Evolutionary conservation across 495 filamentous ascomycete species (phyloP).

Genomic region (Parathielavia hyrcaniae): DNA sequence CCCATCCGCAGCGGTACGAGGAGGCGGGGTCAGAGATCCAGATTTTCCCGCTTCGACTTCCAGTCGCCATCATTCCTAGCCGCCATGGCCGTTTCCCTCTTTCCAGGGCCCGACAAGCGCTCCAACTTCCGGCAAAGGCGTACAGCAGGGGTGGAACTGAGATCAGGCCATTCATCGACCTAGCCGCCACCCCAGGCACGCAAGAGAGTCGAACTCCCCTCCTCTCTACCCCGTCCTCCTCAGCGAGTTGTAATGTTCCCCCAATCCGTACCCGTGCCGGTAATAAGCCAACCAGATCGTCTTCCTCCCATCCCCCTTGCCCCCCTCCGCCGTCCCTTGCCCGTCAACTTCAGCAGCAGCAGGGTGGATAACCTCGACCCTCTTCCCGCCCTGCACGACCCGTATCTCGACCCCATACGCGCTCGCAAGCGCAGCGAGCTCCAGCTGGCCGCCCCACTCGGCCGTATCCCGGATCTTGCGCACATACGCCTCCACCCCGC

Average conservation of each 20-base stretch:
- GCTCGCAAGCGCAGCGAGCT: slow-evolving; percentile 77
- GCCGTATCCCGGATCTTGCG: slow-evolving; percentile 77
- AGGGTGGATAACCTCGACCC: slow-evolving; percentile 66
- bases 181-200: too few species aligned
- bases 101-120: too few species aligned
- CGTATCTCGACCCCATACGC: slow-evolving; percentile 76
- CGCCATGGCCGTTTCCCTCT: too few species aligned
- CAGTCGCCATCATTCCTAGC: too few species aligned
- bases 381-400: slow-evolving; percentile 81
- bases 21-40: too few species aligned
- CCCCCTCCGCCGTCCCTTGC: slow-evolving; percentile 22
- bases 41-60: too few species aligned
- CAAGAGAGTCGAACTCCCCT: too few species aligned
- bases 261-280: slow-evolving; percentile 81
- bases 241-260: slow-evolving; percentile 96
- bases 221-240: slow-evolving; percentile 12
- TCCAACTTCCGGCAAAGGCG: too few species aligned
- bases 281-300: slow-evolving; percentile 92
- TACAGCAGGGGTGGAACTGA: too few species aligned
- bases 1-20: too few species aligned
- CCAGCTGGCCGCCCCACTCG: slow-evolving; percentile 94
- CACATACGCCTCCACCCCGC: slow-evolving; percentile 67
- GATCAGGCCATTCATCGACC: not conserved
- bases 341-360: slow-evolving; percentile 22
- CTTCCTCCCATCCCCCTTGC: slow-evolving; percentile 27